Percentiles rank a stretch among this genome's conserved stretches.
phyloP scores from a whole-genome alignment of 2,329 filamentous ascomycete genomes.

The Apiospora marii region DNA sequence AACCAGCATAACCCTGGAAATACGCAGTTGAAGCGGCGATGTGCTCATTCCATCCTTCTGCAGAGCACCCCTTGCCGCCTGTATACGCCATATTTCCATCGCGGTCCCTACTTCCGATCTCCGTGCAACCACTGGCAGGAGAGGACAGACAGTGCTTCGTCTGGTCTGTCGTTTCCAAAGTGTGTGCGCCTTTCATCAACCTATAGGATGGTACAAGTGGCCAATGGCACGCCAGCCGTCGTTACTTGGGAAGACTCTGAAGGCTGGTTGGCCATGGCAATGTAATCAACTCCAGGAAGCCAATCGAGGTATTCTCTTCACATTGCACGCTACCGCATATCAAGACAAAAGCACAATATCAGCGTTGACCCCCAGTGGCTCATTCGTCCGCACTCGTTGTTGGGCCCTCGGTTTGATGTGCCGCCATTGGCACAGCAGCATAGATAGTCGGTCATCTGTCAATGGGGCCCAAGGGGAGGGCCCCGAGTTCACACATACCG shows the following conservation, averaged over 20 bases:
- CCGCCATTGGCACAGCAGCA: too few relatives aligned
- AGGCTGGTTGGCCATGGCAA: background rate
- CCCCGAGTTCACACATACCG: too few relatives aligned
- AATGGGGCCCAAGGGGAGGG: background rate
- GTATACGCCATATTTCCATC: background rate
- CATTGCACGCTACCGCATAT: too few relatives aligned
- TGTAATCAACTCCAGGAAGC: background rate
- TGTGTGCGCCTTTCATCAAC: background rate
- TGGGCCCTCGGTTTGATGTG: background rate
- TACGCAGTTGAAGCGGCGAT: background rate
- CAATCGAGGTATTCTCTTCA: background rate
- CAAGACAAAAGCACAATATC: too few relatives aligned
- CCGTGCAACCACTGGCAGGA: too few relatives aligned
- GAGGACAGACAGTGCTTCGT: background rate
- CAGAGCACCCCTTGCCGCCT: background rate
- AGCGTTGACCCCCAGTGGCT: background rate
- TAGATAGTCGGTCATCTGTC: too few relatives aligned
- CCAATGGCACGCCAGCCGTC: background rate
- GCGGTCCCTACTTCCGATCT: background rate
- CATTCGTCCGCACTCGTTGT: background rate
- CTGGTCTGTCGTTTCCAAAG: background rate
- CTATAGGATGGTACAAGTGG: too few relatives aligned
- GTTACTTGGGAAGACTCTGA: background rate
- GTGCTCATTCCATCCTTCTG: background rate
- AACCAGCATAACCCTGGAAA: background rate